These are phyloP conservation scores for Fusarium penzigii DNA, from an alignment of 2,329 filamentous ascomycete species.

Conservation along the genomic window DNA sequence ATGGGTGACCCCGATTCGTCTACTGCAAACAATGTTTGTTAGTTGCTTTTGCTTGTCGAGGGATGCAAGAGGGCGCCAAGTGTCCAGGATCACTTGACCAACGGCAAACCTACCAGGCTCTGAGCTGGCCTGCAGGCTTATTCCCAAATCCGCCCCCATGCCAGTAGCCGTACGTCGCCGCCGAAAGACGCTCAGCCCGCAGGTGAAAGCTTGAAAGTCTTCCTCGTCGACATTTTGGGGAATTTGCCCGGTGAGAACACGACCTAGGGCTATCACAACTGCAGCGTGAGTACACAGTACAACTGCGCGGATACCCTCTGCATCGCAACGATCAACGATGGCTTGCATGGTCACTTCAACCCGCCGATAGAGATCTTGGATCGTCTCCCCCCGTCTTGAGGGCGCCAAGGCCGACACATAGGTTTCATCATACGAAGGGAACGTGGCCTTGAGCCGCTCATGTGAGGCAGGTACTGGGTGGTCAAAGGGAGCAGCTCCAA, in stretches of 20 bases:
- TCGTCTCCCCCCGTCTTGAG: constrained; percentile 72
- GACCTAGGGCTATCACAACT: constrained; percentile 80
- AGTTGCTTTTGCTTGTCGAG: constrained; percentile 4
- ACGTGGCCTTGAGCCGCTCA: constrained; percentile 63
- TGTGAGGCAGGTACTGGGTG: constrained; percentile 77
- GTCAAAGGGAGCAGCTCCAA: constrained; percentile 80
- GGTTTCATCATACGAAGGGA: constrained; percentile 59
- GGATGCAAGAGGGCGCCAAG: neutral
- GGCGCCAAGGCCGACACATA: constrained; percentile 69
- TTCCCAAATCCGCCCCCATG: neutral
- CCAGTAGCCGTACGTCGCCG: constrained; percentile 21
- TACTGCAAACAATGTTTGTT: constrained; percentile 15
- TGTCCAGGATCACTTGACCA: constrained; percentile 5
- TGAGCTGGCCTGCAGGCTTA: neutral
- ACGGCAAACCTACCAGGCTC: constrained; percentile 15
- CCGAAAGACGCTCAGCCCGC: constrained; percentile 70
- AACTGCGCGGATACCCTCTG: constrained; percentile 67
- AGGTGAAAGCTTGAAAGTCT: constrained; percentile 85
- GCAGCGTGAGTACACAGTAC: constrained; percentile 90
- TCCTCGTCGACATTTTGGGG: constrained; percentile 70
- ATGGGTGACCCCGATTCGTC: constrained; percentile 9
- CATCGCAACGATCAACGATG: constrained; percentile 73
- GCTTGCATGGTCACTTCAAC: constrained; percentile 68
- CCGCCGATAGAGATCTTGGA: constrained; percentile 77
- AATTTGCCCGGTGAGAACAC: constrained; percentile 76